Evolutionary conservation across 306 rosid genomes (phyloP).

Genomic region (Begonia masoniana): DNA sequence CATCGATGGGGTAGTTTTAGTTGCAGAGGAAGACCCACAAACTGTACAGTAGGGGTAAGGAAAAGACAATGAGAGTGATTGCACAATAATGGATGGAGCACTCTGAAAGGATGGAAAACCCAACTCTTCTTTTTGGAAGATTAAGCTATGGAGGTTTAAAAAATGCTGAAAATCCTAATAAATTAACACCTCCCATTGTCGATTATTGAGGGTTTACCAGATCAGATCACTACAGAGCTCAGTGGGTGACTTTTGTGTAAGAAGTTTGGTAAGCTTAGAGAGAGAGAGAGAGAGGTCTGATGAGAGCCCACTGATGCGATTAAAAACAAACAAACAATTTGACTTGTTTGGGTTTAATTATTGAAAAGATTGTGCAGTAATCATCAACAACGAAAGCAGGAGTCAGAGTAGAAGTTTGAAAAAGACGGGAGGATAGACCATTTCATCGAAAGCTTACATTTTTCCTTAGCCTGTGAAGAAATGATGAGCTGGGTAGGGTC

Average conservation of each 20-base stretch:
- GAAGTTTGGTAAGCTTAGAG: constrained; percentile 26
- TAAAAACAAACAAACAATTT: not conserved
- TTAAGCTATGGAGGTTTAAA: constrained; percentile 17
- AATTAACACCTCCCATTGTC: constrained; percentile 8
- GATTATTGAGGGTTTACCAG: constrained; percentile 11
- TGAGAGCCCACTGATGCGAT: not conserved
- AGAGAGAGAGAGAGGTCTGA: constrained; percentile 5
- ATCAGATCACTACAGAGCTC: constrained; percentile 28
- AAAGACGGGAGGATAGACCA: too few relatives aligned
- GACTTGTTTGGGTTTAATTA: not conserved
- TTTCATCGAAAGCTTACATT: too few relatives aligned
- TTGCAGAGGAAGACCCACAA: constrained; percentile 39
- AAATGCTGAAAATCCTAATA: constrained; percentile 25
- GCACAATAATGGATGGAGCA: constrained; percentile 18
- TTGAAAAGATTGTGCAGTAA: not conserved
- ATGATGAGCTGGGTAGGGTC: too few relatives aligned
- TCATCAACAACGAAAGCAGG: too few relatives aligned
- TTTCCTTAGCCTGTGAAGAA: too few relatives aligned
- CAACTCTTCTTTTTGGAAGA: constrained; percentile 12
- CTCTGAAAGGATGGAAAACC: constrained; percentile 10
- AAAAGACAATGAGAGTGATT: constrained; percentile 9
- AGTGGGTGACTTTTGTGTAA: constrained; percentile 15
- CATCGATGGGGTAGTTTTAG: constrained; percentile 15
- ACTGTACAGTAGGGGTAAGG: constrained; percentile 10
- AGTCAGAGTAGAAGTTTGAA: too few relatives aligned